Evolutionary conservation across 31 red algal genomes (phyloP).

Genomic region (Bonnemaisonia californica): DNA sequence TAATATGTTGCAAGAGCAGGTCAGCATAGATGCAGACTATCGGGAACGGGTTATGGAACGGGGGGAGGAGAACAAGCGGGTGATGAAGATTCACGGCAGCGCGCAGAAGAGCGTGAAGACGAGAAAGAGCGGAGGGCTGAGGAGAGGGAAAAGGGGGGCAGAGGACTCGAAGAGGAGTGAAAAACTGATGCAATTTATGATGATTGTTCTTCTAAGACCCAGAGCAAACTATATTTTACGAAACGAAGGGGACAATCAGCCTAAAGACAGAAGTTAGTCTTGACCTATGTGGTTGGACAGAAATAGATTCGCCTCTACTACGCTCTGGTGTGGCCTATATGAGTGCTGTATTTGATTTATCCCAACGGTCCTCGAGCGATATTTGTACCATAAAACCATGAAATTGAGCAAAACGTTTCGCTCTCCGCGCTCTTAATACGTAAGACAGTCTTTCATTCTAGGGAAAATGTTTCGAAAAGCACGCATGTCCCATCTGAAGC

Average conservation of each 20-base stretch:
- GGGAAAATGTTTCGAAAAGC: neutral
- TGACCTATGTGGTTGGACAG: neutral
- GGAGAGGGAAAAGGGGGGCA: neutral
- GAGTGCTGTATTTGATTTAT: neutral
- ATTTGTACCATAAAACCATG: neutral
- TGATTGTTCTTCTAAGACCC: neutral
- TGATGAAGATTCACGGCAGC: neutral
- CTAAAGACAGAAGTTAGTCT: neutral
- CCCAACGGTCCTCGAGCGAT: neutral
- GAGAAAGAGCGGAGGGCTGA: neutral
- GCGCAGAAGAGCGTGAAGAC: neutral
- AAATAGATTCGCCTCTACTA: too few relatives aligned
- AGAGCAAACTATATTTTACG: neutral
- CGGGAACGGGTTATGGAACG: too few relatives aligned
- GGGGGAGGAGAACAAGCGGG: neutral
- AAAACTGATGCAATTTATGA: constrained; percentile 16
- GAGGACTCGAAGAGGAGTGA: neutral
- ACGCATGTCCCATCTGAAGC: neutral
- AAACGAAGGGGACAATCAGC: neutral
- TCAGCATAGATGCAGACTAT: too few relatives aligned
- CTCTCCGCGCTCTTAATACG: neutral
- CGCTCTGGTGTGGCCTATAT: too few relatives aligned
- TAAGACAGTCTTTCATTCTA: neutral
- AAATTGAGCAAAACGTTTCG: neutral
- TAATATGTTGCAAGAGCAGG: neutral